Base-by-base conservation (phyloP, 2,329 filamentous ascomycete genomes). In the Pestalotiopsis sp. region DNA sequence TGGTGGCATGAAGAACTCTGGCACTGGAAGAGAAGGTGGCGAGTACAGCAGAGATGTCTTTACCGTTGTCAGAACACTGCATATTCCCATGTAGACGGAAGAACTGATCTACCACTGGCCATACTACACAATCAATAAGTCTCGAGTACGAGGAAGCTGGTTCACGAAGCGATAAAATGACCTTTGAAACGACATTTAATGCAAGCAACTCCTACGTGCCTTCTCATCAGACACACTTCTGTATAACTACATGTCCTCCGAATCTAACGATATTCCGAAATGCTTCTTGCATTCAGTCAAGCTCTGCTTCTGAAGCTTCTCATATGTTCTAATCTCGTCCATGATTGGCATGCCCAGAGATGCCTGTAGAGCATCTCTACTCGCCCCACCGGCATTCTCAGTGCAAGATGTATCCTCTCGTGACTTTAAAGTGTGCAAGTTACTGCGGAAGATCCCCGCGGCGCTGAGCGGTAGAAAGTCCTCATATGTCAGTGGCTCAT, bases 1-100 rank as follows among this genome's bases (percentile, higher is more conserved):
- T 66, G 77, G 78, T 4, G 78, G 77, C 13, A 78, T 79, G 72
- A 79, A 79, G 71, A 75, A 74, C 61, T 78, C 76, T 23, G 78
- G 78, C 2, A 76, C 72, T 1, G 77, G 77, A 0, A 72, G 75
- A 31, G 77, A 79, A 45, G 77, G 77, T 2, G 77, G 77, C 4
- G 75, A 77, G 57, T 77, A 79, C 68, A 77, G 75, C 25, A 71
- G 78, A 41, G 77, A 79, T 40, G 76, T 79, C 17, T 79, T 79
- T 65, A 79, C 78, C 0, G 73, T 77, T 9, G 73, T 75, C 13
- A 69, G 76, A 58, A 79, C 78, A 12, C 45, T 79, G 63, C 76
- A 79, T 67, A 59, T 78, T n/a, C 72, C 72, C 20, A 66, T 69
- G 65, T 69, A 69, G 45, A 25, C 13, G 4, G 13, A 14, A 36